These are phyloP conservation scores for Diaporthe sp. DNA, from an alignment of 2,329 filamentous ascomycete species.

Conservation along the genomic window DNA sequence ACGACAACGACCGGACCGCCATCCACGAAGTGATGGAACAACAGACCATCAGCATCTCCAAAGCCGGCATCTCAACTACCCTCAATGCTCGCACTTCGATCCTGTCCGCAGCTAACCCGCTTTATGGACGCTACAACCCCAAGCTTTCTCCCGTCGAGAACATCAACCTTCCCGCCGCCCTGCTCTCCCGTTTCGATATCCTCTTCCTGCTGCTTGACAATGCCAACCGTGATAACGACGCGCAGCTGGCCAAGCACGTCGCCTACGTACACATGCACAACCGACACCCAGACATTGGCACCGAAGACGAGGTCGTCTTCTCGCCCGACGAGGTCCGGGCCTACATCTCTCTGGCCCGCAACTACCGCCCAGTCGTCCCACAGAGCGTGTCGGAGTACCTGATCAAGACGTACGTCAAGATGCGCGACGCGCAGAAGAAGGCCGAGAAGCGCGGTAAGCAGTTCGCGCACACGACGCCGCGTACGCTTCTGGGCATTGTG, in stretches of 20 bases:
- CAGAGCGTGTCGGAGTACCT: constrained; percentile 93
- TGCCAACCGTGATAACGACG: constrained; percentile 88
- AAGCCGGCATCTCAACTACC: constrained; percentile 78
- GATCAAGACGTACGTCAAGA: constrained; percentile 94
- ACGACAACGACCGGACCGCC: constrained; percentile 83
- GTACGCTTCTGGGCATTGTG: constrained; percentile 92
- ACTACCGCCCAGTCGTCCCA: constrained; percentile 88
- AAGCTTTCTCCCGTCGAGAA: constrained; percentile 98
- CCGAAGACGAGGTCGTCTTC: constrained; percentile 76
- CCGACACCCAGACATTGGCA: constrained; percentile 82
- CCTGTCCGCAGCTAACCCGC: constrained; percentile 93
- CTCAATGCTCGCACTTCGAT: constrained; percentile 97
- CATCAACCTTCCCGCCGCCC: constrained; percentile 97
- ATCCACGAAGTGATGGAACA: constrained; percentile 93
- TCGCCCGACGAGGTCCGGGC: constrained; percentile 93
- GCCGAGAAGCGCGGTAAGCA: constrained; percentile 93
- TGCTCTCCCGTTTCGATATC: constrained; percentile 96
- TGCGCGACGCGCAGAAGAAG: constrained; percentile 91
- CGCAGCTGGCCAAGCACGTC: constrained; percentile 95
- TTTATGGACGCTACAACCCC: constrained; percentile 98
- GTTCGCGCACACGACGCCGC: constrained; percentile 93
- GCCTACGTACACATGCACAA: constrained; percentile 98
- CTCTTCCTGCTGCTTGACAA: constrained; percentile 98
- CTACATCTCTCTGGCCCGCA: constrained; percentile 93
- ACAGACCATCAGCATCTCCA: constrained; percentile 88